Base-by-base conservation (phyloP, 2,329 filamentous ascomycete genomes). In the Teratosphaeria viscida region DNA sequence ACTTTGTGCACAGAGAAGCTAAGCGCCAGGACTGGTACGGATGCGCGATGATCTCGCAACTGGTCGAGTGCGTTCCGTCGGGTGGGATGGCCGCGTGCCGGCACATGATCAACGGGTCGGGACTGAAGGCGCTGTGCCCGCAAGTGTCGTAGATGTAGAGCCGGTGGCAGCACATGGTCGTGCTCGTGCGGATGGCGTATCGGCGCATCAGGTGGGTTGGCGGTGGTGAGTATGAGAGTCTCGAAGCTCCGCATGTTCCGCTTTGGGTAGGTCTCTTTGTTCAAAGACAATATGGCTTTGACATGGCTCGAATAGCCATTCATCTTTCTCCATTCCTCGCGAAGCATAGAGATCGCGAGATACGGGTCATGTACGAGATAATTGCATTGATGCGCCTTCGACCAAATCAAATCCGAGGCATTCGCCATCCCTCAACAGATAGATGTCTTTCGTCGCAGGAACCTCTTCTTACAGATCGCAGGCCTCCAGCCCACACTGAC, bases 161-260 rank as follows among this genome's bases (percentile, higher is more conserved):
- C 47, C 68, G 72, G 64, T 78, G 74, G 63, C 74, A 76, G 67
- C 76, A 78, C 76, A 78, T 78, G 34, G 23, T 55, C 23, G 53
- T 49, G 43, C 43, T 49, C 43, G 43, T 23, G n/a, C 43, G 43
- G 3, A 49, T 8, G 19, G 43, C 43, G 43, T 49, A 49, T n/a
- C 43, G 43, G 43, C 43, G 43, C 43, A 49, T 49, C 37, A 39
- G 37, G 37, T 39, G 37, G 37, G 37, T 39, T 39, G 37, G 19
- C 2, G n/a, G 19, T 49, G 43, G 43, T 49, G 43, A 49, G 43
- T 49, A 7, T 49, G 1, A 23, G 26, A 49, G 23, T 49, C 43
- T 23, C 43, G n/a, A 49, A 43, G 37, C 43, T 49, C 19, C 8
- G 43, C 43, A 49, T 23, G 43, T 49, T 49, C 43, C 43, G 43